These are phyloP conservation scores for Irpex sp. DNA, from an alignment of 1,284 basidiomycete species.

Conservation along the genomic window DNA sequence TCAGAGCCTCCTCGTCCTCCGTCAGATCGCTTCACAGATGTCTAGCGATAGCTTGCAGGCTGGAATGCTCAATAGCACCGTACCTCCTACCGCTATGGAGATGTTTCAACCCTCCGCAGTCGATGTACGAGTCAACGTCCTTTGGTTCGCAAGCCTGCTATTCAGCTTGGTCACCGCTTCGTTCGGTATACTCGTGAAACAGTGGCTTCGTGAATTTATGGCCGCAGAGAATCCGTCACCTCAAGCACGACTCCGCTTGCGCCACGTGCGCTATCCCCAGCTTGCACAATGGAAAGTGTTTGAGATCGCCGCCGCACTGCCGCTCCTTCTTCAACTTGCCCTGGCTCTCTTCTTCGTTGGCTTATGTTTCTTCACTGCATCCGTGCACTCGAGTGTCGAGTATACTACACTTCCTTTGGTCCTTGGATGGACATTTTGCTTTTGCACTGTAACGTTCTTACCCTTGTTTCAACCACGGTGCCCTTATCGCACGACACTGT, in stretches of 20 bases:
- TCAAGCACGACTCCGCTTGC: not conserved
- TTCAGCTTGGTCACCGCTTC: not conserved
- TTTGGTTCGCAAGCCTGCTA: not conserved
- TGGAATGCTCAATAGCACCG: not conserved
- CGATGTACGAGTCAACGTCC: not conserved
- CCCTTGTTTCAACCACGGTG: not conserved
- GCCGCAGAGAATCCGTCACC: not conserved
- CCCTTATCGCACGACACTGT: not conserved
- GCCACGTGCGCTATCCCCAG: not conserved
- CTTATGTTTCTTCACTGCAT: not conserved
- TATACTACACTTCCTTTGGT: not conserved
- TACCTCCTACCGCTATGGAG: too few relatives aligned
- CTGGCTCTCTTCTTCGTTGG: not conserved
- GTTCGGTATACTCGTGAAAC: not conserved
- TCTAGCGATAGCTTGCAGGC: not conserved
- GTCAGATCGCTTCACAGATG: not conserved
- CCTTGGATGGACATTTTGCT: not conserved
- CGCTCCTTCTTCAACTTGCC: not conserved
- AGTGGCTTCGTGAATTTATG: not conserved
- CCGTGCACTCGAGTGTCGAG: not conserved
- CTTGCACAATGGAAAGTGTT: not conserved
- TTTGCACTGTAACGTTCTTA: not conserved
- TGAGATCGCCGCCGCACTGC: not conserved
- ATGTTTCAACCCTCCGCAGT: not conserved
- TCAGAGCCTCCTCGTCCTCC: not conserved